Evolutionary conservation across 371 early-diverging fungal species (phyloP), one percentile per base, ranked within the genome.

Genomic region (Mucor sp.): DNA sequence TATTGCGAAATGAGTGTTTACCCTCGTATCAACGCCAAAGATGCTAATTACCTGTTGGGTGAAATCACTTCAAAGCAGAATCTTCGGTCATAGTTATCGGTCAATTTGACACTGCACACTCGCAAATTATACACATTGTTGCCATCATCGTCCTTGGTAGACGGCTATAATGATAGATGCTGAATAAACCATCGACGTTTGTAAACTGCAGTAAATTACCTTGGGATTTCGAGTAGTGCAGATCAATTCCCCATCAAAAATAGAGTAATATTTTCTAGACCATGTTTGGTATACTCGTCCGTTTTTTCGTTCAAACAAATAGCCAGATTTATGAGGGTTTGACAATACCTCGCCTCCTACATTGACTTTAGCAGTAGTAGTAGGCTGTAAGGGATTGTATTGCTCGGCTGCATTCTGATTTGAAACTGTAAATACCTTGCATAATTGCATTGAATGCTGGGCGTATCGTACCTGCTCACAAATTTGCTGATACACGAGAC

Each of bases 41-140:
- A 2, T 47, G n/a, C n/a, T n/a, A n/a, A 23, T 66, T 85, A 90
- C 91, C 84, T 84, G 66, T 82, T 85, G 4, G 95, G 94, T 0
- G 94, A 91, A 28, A 95, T 91, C 23, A 96, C 77, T 63, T 94
- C 94, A 82, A 96, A 95, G 60, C 91, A 88, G 66, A 90, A 92
- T 11, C 94, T 85, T 25, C 96, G 85, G 72, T 95, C 96, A 19
- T 85, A 82, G 21, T 76, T 70, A 33, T 87, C 87, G 0, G 85
- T 75, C 0, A 79, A 81, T 69, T 91, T 93, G 28, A 96, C 93
- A 74, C 90, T 91, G 64, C 94, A 93, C 11, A 93, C 84, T 7
- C 91, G 87, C 58, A 94, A 72, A 63, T 93, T 89, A 65, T 92
- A 89, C 0, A 70, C 41, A 12, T 65, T 63, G 0, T 75, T 67